Conservation (phyloP, 2,329 filamentous ascomycete species). For the Mycosphaerella arachidis region DNA sequence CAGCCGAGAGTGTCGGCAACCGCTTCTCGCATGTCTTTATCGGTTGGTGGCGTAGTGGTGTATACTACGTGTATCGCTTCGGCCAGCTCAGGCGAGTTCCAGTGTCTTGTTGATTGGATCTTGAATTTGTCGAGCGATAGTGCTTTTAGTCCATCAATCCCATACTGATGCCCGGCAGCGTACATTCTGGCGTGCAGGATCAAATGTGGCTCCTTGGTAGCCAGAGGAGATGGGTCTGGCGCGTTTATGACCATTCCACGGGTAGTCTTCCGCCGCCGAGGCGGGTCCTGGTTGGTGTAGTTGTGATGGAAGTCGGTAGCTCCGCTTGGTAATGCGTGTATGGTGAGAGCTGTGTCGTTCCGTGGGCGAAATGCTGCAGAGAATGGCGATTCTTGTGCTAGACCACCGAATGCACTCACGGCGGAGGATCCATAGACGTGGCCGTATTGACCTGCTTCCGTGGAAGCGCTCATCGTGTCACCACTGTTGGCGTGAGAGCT, state of each 20-base stretch:
- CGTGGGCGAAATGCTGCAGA: constrained; percentile 10
- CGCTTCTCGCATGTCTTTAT: constrained; percentile 32
- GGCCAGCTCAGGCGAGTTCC: constrained; percentile 28
- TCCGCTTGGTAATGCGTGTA: constrained; percentile 20
- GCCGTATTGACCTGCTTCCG: constrained; percentile 22
- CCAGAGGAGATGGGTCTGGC: constrained; percentile 22
- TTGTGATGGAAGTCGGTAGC: constrained; percentile 11
- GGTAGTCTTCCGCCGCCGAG: constrained; percentile 8
- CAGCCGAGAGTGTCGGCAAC: constrained; percentile 26
- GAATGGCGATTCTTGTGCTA: constrained; percentile 9
- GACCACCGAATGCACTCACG: constrained; percentile 25
- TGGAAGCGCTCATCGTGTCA: constrained; percentile 20
- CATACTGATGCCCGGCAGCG: constrained; percentile 23
- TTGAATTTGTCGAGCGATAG: constrained; percentile 27
- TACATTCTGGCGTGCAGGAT: constrained; percentile 27
- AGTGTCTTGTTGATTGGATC: constrained; percentile 22
- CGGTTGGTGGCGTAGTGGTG: constrained; percentile 23
- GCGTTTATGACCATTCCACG: constrained; percentile 14
- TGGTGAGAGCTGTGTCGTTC: constrained; percentile 19
- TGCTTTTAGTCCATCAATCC: constrained; percentile 23
- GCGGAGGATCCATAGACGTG: constrained; percentile 25
- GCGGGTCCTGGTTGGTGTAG: constrained; percentile 4
- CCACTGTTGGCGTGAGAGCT: constrained; percentile 11
- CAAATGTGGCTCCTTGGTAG: constrained; percentile 18
- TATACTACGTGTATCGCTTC: constrained; percentile 29